These are phyloP conservation scores for Jimgerdemannia lactiflua DNA, from an alignment of 192 early-diverging fungal genomes.

Conservation along the genomic window DNA sequence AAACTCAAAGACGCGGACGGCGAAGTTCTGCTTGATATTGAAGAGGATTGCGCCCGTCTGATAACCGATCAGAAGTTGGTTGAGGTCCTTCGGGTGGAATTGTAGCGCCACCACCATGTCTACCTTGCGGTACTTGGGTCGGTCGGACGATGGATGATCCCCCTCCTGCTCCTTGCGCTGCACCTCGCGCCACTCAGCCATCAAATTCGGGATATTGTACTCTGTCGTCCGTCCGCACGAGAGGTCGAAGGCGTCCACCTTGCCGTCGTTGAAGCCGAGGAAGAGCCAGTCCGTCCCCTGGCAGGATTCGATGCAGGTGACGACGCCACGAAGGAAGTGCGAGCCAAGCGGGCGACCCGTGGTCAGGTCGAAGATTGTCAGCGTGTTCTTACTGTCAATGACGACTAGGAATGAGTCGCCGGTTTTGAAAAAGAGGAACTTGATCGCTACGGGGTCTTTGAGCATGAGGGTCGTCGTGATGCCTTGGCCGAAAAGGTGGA, in stretches of 20 bases:
- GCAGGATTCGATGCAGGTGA: slow-evolving; percentile 43
- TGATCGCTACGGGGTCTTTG: slow-evolving; percentile 32
- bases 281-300: slow-evolving; percentile 49
- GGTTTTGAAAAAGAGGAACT: slow-evolving; percentile 48
- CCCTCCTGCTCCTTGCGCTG: slow-evolving; percentile 1
- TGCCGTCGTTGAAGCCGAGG: slow-evolving; percentile 46
- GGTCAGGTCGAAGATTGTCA: slow-evolving; percentile 48
- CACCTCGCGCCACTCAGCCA: slow-evolving; percentile 30
- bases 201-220: slow-evolving; percentile 40
- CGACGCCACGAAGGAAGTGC: slow-evolving; percentile 34
- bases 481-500: slow-evolving; percentile 44
- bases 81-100: slow-evolving; percentile 45
- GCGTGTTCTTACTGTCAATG: slow-evolving; percentile 38
- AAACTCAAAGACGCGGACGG: slow-evolving; percentile 28
- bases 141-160: neutral
- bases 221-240: slow-evolving; percentile 28
- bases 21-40: slow-evolving; percentile 40
- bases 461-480: slow-evolving; percentile 21
- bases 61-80: slow-evolving; percentile 53
- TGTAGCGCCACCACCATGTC: slow-evolving; percentile 43
- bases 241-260: slow-evolving; percentile 46
- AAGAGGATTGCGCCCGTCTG: slow-evolving; percentile 44
- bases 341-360: slow-evolving; percentile 14
- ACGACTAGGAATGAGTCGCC: slow-evolving; percentile 46
- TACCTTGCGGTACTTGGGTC: slow-evolving; percentile 2